Conservation (phyloP, 352 stramenopile species). For the Phytopythium litorale region DNA sequence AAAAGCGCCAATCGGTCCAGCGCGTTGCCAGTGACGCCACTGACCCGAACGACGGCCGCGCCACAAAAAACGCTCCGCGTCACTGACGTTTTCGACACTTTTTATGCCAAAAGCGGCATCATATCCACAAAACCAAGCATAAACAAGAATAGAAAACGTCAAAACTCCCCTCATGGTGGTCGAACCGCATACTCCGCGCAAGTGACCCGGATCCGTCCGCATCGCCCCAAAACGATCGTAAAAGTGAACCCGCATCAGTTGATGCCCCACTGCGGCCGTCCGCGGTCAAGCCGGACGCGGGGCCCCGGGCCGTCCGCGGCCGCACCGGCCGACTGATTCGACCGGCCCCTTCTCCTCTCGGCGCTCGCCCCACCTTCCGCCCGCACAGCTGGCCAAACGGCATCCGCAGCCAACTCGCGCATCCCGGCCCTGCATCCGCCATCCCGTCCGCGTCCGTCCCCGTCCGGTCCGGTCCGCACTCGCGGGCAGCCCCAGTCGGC, state of each 20-base stretch:
- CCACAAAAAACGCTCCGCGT: background rate
- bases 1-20: constrained; percentile 1
- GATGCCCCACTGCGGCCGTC: background rate
- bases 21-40: constrained; percentile 3
- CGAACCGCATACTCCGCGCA: background rate
- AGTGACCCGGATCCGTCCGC: background rate
- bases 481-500: background rate
- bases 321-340: background rate
- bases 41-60: background rate
- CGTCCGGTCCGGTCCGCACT: background rate
- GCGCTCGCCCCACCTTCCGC: background rate
- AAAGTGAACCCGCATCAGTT: background rate
- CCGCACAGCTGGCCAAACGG: background rate
- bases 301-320: background rate
- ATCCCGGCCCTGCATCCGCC: background rate
- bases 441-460: background rate
- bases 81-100: background rate
- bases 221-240: background rate
- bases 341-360: background rate
- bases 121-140: background rate
- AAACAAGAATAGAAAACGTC: background rate
- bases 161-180: background rate
- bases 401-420: background rate
- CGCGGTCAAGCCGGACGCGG: too few relatives aligned
- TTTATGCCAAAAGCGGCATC: background rate